These are phyloP conservation scores for Thelonectria blattea DNA, from an alignment of 2,329 filamentous ascomycete genomes.

Conservation along the genomic window DNA sequence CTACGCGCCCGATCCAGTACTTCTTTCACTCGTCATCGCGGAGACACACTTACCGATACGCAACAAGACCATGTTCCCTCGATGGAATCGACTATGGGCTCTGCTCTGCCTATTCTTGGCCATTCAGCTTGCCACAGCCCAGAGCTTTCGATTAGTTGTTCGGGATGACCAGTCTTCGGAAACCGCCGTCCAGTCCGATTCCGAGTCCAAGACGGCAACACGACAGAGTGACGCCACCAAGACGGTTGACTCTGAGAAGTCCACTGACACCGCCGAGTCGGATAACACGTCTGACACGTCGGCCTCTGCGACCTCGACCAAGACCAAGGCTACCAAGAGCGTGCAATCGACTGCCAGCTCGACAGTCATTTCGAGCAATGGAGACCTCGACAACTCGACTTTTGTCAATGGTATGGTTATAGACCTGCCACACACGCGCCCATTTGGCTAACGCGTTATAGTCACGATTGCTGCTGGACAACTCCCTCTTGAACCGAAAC, in stretches of 20 bases:
- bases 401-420: constrained; percentile 44
- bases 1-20: not conserved
- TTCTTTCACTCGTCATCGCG: constrained; percentile 4
- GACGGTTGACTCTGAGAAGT: constrained; percentile 22
- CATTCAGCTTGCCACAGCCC: constrained; percentile 46
- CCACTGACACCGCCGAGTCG: constrained; percentile 21
- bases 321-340: constrained; percentile 22
- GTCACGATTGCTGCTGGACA: constrained; percentile 55
- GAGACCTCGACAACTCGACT: constrained; percentile 38
- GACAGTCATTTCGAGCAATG: constrained; percentile 26
- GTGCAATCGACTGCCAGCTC: constrained; percentile 28
- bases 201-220: constrained; percentile 15
- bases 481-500: constrained; percentile 73
- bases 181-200: constrained; percentile 22
- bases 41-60: not conserved
- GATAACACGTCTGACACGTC: constrained; percentile 16
- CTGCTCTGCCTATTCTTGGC: constrained; percentile 48
- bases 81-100: constrained; percentile 43
- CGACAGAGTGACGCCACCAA: constrained; percentile 21
- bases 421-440: not conserved
- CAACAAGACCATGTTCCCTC: constrained; percentile 42
- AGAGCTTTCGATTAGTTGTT: constrained; percentile 41
- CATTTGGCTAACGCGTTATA: constrained; percentile 33
- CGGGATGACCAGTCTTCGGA: constrained; percentile 39
- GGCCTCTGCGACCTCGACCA: constrained; percentile 21